These are phyloP conservation scores for Ramicandelaber brevisporus DNA, from an alignment of 192 early-diverging fungal species.

Conservation along the genomic window DNA sequence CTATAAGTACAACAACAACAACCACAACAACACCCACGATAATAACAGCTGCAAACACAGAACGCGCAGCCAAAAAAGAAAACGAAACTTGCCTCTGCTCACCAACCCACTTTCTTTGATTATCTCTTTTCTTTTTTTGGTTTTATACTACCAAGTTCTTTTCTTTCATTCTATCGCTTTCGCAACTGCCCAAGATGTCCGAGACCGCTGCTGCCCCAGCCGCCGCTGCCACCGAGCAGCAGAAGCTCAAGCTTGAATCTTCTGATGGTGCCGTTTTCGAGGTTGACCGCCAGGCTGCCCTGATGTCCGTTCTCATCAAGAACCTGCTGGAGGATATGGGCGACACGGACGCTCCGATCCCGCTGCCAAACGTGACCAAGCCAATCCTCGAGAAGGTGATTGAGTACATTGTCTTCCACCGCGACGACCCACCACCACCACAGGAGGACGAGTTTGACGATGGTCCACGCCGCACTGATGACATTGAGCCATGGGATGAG, in stretches of 20 bases:
- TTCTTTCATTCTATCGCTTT: neutral
- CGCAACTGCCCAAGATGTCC: neutral
- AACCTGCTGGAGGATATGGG: slow-evolving; percentile 62
- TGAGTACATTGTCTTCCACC: slow-evolving; percentile 61
- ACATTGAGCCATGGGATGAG: slow-evolving; percentile 59
- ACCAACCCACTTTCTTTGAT: neutral
- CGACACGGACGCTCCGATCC: slow-evolving; percentile 36
- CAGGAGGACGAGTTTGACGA: slow-evolving; percentile 20
- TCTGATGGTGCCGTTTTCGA: slow-evolving; percentile 33
- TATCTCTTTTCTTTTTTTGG: neutral
- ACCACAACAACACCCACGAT: no score
- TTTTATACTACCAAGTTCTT: neutral
- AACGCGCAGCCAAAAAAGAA: no score
- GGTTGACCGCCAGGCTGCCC: slow-evolving; percentile 36
- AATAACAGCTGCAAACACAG: no score
- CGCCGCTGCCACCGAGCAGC: neutral
- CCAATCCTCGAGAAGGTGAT: slow-evolving; percentile 58
- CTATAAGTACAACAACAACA: no score
- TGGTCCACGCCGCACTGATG: slow-evolving; percentile 30
- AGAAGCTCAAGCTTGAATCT: slow-evolving; percentile 29
- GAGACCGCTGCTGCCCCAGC: neutral
- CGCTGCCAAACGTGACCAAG: slow-evolving; percentile 48
- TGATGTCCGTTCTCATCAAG: slow-evolving; percentile 48
- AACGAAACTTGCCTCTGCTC: neutral
- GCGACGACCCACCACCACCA: slow-evolving; percentile 33